Percentiles rank a stretch among this genome's conserved stretches.
Evolutionary conservation across 306 rosid species (phyloP).

Genomic region (Erythrophleum fordii): DNA sequence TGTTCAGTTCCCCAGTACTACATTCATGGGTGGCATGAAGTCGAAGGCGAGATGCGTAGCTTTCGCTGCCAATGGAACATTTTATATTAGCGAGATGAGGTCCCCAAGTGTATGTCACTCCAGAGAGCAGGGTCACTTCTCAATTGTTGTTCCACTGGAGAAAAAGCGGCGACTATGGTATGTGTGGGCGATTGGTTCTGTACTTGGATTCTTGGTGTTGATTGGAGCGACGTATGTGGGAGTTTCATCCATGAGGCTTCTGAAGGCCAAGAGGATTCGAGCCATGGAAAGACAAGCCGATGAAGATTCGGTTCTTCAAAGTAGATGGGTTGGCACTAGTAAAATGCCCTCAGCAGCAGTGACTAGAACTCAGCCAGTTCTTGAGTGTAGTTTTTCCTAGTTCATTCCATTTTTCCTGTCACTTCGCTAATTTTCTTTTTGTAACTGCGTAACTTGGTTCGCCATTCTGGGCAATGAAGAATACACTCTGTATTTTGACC

Average conservation of each 20-base stretch:
- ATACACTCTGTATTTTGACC: conserved; percentile 22
- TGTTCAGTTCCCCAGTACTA: conserved; percentile 55
- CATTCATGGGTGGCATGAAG: conserved; percentile 30
- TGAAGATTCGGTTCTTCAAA: conserved; percentile 72
- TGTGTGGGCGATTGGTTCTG: conserved; percentile 62
- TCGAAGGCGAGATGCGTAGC: conserved; percentile 58
- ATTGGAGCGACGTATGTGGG: conserved; percentile 52
- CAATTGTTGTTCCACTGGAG: conserved; percentile 54
- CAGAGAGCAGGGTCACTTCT: conserved; percentile 68
- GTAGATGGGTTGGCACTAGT: conserved; percentile 72
- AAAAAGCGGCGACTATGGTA: conserved; percentile 49
- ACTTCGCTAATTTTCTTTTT: conserved; percentile 10
- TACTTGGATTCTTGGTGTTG: conserved; percentile 54
- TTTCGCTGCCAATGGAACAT: conserved; percentile 59
- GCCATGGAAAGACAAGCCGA: conserved; percentile 70
- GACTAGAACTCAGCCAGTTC: conserved; percentile 77
- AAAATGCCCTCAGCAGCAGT: conserved; percentile 82
- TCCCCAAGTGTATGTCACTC: conserved; percentile 54
- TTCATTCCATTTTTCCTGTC: not conserved
- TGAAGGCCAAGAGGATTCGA: conserved; percentile 66
- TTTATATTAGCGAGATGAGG: conserved; percentile 57
- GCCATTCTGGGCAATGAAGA: conserved; percentile 28
- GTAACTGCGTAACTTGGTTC: conserved; percentile 16
- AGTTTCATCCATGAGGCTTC: conserved; percentile 44
- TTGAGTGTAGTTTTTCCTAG: conserved; percentile 55